Percentiles rank a stretch among this genome's conserved stretches.
phyloP scores from a whole-genome alignment of 2,329 filamentous ascomycete species.

The Dichotomopilus funicola region DNA sequence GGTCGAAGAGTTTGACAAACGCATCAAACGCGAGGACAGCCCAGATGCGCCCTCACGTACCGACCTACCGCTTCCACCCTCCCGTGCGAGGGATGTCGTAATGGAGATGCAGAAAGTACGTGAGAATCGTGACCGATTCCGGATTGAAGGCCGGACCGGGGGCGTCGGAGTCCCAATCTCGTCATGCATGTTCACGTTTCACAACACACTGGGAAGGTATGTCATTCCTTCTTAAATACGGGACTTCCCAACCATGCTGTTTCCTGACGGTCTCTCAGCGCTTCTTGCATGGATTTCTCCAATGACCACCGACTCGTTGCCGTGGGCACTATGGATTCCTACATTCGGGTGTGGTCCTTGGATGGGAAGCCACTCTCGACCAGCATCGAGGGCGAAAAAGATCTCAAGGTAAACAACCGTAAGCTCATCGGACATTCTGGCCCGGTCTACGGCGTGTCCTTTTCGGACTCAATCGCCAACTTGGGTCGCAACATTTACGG shows the following conservation, averaged over 20 bases:
- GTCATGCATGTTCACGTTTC: conserved; percentile 96
- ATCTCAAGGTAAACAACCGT: conserved; percentile 55
- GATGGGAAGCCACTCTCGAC: conserved; percentile 76
- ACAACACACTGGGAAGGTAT: conserved; percentile 89
- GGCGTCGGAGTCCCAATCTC: conserved; percentile 78
- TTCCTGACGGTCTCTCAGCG: conserved; percentile 39
- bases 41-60: conserved; percentile 73
- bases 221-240: conserved; percentile 25
- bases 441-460: conserved; percentile 82
- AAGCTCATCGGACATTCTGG: conserved; percentile 84
- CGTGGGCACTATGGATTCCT: conserved; percentile 85
- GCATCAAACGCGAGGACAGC: conserved; percentile 82
- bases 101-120: conserved; percentile 93
- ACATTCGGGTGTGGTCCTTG: conserved; percentile 89
- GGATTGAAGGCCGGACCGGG: conserved; percentile 75
- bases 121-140: conserved; percentile 87
- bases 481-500: conserved; percentile 45
- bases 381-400: conserved; percentile 52
- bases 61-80: conserved; percentile 80
- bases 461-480: conserved; percentile 64
- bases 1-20: conserved; percentile 80
- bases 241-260: background rate
- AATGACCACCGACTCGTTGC: conserved; percentile 83
- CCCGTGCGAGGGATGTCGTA: conserved; percentile 79
- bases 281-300: conserved; percentile 94